A percentile compares a stretch with the other conserved stretches of the same genome.
phyloP scores from a whole-genome alignment of 352 stramenopile species.

The Pythium volutum region DNA sequence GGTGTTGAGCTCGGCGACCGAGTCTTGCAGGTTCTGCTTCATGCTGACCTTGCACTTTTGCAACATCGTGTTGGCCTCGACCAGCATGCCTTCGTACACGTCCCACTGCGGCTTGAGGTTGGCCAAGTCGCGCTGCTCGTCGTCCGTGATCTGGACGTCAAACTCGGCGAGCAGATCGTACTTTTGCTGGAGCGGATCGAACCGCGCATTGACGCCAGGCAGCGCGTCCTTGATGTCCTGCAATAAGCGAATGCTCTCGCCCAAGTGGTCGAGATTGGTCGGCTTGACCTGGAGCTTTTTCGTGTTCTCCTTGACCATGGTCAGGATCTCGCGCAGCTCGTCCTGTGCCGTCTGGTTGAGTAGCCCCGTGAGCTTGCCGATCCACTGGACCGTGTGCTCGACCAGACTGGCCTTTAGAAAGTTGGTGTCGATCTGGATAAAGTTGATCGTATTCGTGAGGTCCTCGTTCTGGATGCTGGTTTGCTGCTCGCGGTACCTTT shows the following conservation, averaged over 20 bases:
- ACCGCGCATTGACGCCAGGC: slow-evolving; percentile 60
- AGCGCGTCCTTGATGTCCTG: slow-evolving; percentile 87
- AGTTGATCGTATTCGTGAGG: slow-evolving; percentile 92
- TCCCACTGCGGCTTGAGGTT: slow-evolving; percentile 81
- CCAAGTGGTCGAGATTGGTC: slow-evolving; percentile 88
- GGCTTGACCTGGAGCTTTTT: slow-evolving; percentile 83
- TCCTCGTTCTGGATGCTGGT: slow-evolving; percentile 91
- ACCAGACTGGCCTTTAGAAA: slow-evolving; percentile 90
- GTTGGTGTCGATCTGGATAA: slow-evolving; percentile 94
- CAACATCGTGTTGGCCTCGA: slow-evolving; percentile 86
- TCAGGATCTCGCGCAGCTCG: slow-evolving; percentile 84
- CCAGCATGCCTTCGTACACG: slow-evolving; percentile 79
- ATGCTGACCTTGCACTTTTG: slow-evolving; percentile 94
- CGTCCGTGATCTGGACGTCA: slow-evolving; percentile 86
- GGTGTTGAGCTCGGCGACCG: slow-evolving; percentile 80
- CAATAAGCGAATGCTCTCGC: slow-evolving; percentile 87
- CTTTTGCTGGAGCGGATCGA: slow-evolving; percentile 84
- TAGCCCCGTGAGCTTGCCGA: slow-evolving; percentile 89
- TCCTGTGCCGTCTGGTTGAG: slow-evolving; percentile 90
- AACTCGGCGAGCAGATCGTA: slow-evolving; percentile 88
- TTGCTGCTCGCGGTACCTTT: slow-evolving; percentile 90
- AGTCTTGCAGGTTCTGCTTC: slow-evolving; percentile 94
- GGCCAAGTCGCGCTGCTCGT: slow-evolving; percentile 72
- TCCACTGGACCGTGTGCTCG: slow-evolving; percentile 92
- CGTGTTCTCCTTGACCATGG: slow-evolving; percentile 88